Conservation (phyloP, 305 asterid species). For the Rubia balearica region DNA sequence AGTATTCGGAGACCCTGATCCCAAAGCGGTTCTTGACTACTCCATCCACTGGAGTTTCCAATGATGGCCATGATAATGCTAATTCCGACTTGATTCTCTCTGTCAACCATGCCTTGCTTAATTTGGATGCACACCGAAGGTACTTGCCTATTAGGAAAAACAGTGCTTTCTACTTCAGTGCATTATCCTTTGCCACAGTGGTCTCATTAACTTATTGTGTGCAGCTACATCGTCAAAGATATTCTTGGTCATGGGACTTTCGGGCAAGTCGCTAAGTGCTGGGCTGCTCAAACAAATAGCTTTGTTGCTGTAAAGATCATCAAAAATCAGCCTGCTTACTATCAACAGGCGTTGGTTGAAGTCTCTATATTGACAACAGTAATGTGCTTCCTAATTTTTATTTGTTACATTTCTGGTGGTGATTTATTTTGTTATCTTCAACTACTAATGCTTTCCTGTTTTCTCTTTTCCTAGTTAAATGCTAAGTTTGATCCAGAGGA, state of each 20-base stretch:
- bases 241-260: conserved; percentile 98
- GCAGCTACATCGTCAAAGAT: conserved; percentile 88
- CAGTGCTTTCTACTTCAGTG: neutral
- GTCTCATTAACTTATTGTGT: conserved; percentile 1
- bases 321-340: conserved; percentile 93
- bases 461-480: conserved; percentile 52
- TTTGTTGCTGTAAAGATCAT: conserved; percentile 93
- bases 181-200: neutral
- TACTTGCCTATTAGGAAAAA: neutral
- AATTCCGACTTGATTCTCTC: conserved; percentile 87
- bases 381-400: conserved; percentile 29
- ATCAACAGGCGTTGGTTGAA: conserved; percentile 98
- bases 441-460: conserved; percentile 10
- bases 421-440: conserved; percentile 21
- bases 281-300: conserved; percentile 73
- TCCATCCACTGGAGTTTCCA: conserved; percentile 73
- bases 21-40: conserved; percentile 94
- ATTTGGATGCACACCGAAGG: conserved; percentile 70
- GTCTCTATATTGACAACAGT: conserved; percentile 87
- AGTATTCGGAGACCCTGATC: conserved; percentile 65
- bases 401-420: conserved; percentile 19
- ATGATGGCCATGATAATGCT: conserved; percentile 90
- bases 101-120: conserved; percentile 61
- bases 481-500: conserved; percentile 98
- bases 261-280: conserved; percentile 99